Conservation (phyloP, 495 filamentous ascomycete genomes). For the Aspergillus nanangensis region DNA sequence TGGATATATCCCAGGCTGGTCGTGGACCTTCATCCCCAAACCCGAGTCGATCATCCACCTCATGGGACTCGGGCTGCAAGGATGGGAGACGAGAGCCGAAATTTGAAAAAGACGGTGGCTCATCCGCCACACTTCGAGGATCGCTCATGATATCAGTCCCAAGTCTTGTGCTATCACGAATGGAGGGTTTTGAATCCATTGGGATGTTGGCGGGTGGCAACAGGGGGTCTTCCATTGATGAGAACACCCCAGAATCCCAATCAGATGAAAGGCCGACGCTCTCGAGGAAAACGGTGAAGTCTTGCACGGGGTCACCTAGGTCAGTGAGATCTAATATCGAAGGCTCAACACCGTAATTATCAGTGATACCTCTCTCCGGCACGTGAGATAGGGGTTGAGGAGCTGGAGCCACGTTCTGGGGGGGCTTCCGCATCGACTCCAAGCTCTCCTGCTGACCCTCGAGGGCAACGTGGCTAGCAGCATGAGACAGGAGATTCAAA, state of each 20-base stretch:
- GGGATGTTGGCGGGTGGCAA: slow-evolving; percentile 26
- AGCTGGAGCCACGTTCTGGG: slow-evolving; percentile 20
- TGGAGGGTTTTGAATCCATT: slow-evolving; percentile 34
- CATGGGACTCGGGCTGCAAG: slow-evolving; percentile 58
- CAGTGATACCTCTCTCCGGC: slow-evolving; percentile 38
- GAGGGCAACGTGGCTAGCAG: slow-evolving; percentile 46
- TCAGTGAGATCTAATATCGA: slow-evolving; percentile 44
- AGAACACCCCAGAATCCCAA: slow-evolving; percentile 48
- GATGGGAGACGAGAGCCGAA: slow-evolving; percentile 68
- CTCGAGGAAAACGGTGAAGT: slow-evolving; percentile 47
- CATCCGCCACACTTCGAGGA: slow-evolving; percentile 31
- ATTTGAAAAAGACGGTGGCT: slow-evolving; percentile 52
- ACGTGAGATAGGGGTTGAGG: slow-evolving; percentile 30
- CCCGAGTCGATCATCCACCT: slow-evolving; percentile 49
- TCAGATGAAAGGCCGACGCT: slow-evolving; percentile 48
- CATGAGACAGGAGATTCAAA: slow-evolving; percentile 45
- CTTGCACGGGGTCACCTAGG: slow-evolving; percentile 45
- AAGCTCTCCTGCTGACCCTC: slow-evolving; percentile 43
- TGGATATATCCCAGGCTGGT: slow-evolving; percentile 62
- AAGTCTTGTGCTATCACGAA: slow-evolving; percentile 32
- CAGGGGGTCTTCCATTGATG: slow-evolving; percentile 41
- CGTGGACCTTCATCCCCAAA: slow-evolving; percentile 41
- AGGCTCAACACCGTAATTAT: slow-evolving; percentile 44
- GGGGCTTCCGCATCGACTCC: slow-evolving; percentile 39
- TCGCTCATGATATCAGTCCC: slow-evolving; percentile 37